Evolutionary conservation across 164 flowering plant species (phyloP), one percentile per base, ranked within the genome.

Genomic region (Sextonia rubra): DNA sequence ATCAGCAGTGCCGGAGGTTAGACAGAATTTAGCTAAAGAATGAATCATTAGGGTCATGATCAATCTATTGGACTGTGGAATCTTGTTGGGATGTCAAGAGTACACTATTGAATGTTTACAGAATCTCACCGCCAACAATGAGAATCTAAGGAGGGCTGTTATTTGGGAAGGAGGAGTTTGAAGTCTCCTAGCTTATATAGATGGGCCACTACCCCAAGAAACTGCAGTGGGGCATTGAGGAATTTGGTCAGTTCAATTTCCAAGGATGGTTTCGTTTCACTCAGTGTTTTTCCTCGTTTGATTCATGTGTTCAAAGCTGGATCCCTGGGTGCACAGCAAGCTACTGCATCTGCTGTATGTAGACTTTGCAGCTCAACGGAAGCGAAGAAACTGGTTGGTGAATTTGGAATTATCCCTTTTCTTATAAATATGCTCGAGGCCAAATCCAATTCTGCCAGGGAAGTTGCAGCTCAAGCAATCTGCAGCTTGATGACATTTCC

Each of bases 61-160:
- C 71, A 76, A 81, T 79, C 86, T 92, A 24, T 84, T 94, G 5
- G 90, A 90, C 64, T 77, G 82, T 55, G 98, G 95, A 61, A 78
- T 88, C 69, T 67, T 89, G 60, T 78, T 90, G 69, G 97, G 92
- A 17, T 83, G 97, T 0, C 90, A 86, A 77, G 97, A 92, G 77
- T 89, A 91, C 71, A 95, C 97, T 1, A 93, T 97, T 0, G 97
- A 94, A 71, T 92, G 98, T 82, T 78, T 90, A 81, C 93, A 89
- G 82, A 89, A 89, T 79, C 88, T 94, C 71, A 91, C 98, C 25
- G 79, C 85, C 20, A 77, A 84, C 71, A 89, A 85, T 71, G 94
- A 89, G 20, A 81, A 70, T 63, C 79, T 92, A 2, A 71, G 83
- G 66, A 82, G 84, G 76, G 73, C 83, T 6, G 90, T 94, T 17